Evolutionary conservation across 108 stramenopile species (phyloP).

Genomic region (Asterionellopsis glacialis): DNA sequence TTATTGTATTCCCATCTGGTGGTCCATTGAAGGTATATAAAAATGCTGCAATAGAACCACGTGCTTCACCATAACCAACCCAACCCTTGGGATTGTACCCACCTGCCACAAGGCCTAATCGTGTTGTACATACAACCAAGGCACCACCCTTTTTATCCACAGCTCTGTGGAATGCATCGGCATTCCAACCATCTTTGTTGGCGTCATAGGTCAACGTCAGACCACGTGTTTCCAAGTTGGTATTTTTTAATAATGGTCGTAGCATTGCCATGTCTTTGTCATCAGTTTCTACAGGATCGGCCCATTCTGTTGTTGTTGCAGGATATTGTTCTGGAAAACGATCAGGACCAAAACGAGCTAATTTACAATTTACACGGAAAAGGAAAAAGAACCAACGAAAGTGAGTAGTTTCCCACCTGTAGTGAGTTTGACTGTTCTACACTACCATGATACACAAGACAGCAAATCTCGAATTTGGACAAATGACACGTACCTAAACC

Average conservation of each 20-base stretch:
- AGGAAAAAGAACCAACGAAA: too few species aligned
- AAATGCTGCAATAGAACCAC: conserved; percentile 83
- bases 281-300: conserved; percentile 63
- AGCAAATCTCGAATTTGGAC: conserved; percentile 7
- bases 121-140: conserved; percentile 51
- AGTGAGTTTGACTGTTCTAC: too few species aligned
- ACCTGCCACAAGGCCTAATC: conserved; percentile 56
- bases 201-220: conserved; percentile 76
- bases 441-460: too few species aligned
- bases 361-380: not conserved
- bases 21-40: conserved; percentile 42
- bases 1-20: conserved; percentile 11
- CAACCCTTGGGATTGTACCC: conserved; percentile 83
- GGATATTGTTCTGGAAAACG: conserved; percentile 85
- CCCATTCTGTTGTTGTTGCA: conserved; percentile 60
- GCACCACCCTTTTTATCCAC: conserved; percentile 74
- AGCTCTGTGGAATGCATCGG: conserved; percentile 54
- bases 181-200: conserved; percentile 77
- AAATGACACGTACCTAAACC: conserved; percentile 34
- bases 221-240: conserved; percentile 65
- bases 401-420: too few species aligned
- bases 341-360: conserved; percentile 36
- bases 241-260: conserved; percentile 79
- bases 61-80: conserved; percentile 80
- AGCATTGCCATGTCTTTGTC: conserved; percentile 53